A percentile compares a stretch with the other conserved stretches of the same genome.
Evolutionary conservation across 108 stramenopile species (phyloP).

Genomic region (Nannochloropsis gaditana): DNA sequence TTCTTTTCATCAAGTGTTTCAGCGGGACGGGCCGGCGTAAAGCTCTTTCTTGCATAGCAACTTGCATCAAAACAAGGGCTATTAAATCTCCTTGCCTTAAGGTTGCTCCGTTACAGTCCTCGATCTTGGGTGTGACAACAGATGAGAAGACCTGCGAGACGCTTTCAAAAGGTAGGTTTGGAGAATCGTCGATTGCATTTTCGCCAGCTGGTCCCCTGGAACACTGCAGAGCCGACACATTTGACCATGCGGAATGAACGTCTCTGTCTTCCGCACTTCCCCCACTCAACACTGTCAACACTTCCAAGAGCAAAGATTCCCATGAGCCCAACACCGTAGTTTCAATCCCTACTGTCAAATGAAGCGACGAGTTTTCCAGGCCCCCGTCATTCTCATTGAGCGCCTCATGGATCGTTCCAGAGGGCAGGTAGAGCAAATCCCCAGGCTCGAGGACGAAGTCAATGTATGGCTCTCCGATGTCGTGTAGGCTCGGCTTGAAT

Average conservation of each 20-base stretch:
- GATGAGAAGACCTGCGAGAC: no score
- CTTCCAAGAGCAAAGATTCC: not conserved
- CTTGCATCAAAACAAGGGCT: not conserved
- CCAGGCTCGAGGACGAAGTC: slow-evolving; percentile 51
- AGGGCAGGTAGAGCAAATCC: slow-evolving; percentile 51
- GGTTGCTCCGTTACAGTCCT: not conserved
- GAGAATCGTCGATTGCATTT: no score
- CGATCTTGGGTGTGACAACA: no score
- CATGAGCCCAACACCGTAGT: not conserved
- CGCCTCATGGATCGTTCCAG: not conserved
- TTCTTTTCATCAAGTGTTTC: not conserved
- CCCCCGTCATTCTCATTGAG: not conserved
- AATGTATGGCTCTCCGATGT: slow-evolving; percentile 42
- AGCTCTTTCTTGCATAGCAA: not conserved
- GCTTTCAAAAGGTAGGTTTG: no score
- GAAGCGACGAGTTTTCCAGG: not conserved
- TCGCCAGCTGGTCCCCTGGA: not conserved
- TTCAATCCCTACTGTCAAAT: slow-evolving; percentile 18
- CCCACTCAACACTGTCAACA: not conserved
- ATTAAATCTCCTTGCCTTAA: not conserved
- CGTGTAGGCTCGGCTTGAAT: slow-evolving; percentile 32
- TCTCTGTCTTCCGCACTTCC: not conserved
- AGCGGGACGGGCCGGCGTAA: not conserved
- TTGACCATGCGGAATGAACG: not conserved
- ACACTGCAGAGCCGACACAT: not conserved